A percentile compares a stretch with the other conserved stretches of the same genome.
These are phyloP conservation scores for Ceratocystis papillata DNA, from an alignment of 2,329 filamentous ascomycete genomes.

Conservation along the genomic window DNA sequence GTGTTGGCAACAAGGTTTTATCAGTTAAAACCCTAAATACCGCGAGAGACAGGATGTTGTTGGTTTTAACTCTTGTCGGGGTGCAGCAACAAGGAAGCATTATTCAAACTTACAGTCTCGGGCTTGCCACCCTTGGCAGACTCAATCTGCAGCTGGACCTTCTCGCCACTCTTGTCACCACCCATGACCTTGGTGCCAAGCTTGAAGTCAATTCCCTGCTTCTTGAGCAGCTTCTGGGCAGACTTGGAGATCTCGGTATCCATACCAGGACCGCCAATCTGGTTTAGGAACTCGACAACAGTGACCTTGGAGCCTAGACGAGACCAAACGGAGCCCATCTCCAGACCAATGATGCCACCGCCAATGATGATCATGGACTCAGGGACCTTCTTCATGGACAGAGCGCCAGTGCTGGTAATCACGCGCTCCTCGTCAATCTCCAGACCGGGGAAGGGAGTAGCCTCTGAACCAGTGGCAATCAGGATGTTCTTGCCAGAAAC, in stretches of 20 bases:
- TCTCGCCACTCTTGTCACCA: conserved; percentile 69
- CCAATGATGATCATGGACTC: conserved; percentile 97
- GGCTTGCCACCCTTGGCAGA: conserved; percentile 92
- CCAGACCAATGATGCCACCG: conserved; percentile 94
- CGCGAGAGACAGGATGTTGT: not conserved
- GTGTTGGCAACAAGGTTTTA: too few species aligned
- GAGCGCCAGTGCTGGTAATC: conserved; percentile 89
- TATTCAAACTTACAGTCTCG: conserved; percentile 56
- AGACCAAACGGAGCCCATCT: conserved; percentile 98
- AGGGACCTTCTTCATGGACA: conserved; percentile 78
- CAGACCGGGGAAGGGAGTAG: conserved; percentile 90
- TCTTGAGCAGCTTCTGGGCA: conserved; percentile 82
- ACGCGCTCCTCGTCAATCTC: conserved; percentile 97
- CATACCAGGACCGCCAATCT: conserved; percentile 98
- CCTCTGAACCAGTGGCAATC: conserved; percentile 90
- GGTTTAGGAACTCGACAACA: conserved; percentile 88
- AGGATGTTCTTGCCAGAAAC: conserved; percentile 92
- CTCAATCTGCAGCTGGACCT: conserved; percentile 74
- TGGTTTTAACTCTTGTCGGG: not conserved
- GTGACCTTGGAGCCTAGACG: conserved; percentile 88
- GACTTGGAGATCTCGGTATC: conserved; percentile 85
- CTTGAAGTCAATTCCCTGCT: conserved; percentile 98
- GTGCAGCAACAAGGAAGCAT: not conserved
- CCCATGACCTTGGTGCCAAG: conserved; percentile 86
- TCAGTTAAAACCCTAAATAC: too few species aligned